Percentiles rank a stretch among this genome's conserved stretches.
Evolutionary conservation across 768 basidiomycete species (phyloP).

Genomic region (Tremella yokohamensis): DNA sequence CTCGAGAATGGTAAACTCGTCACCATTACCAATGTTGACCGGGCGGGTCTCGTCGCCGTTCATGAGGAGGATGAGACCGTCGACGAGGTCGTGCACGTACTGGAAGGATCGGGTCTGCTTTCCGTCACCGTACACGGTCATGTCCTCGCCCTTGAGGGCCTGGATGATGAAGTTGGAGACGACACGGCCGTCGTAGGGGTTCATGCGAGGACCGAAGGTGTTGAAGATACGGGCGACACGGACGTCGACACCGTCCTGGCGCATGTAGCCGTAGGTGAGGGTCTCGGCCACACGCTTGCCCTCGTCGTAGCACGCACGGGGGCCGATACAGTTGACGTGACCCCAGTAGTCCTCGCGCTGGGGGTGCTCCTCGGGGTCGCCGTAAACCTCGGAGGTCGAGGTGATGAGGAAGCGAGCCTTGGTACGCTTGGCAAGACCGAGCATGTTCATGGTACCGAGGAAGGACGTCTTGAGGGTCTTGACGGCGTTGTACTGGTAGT

Average conservation of each 20-base stretch:
- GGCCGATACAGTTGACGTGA: constrained; percentile 96
- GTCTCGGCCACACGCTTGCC: constrained; percentile 99
- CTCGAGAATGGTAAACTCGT: constrained; percentile 92
- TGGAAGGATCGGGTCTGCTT: constrained; percentile 85
- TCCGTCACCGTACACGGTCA: constrained; percentile 95
- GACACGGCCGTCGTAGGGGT: constrained; percentile 92
- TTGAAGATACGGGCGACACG: constrained; percentile 99
- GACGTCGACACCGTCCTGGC: constrained; percentile 92
- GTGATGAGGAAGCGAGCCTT: constrained; percentile 95
- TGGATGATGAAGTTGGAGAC: constrained; percentile 99
- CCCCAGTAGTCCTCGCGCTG: constrained; percentile 97
- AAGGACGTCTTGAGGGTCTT: constrained; percentile 99
- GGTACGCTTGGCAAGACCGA: constrained; percentile 92
- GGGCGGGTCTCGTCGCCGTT: constrained; percentile 89
- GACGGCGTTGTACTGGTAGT: constrained; percentile 96
- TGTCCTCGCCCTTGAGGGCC: constrained; percentile 89
- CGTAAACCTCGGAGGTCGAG: constrained; percentile 97
- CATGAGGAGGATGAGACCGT: constrained; percentile 70
- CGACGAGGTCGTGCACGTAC: constrained; percentile 94
- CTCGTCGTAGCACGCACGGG: constrained; percentile 99
- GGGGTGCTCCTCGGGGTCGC: constrained; percentile 96
- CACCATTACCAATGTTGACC: constrained; percentile 91
- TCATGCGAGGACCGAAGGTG: constrained; percentile 58
- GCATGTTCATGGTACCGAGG: constrained; percentile 97
- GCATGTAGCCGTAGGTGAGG: constrained; percentile 89